Base-by-base conservation (phyloP, 768 basidiomycete species). In the Lactarius hengduanensis region DNA sequence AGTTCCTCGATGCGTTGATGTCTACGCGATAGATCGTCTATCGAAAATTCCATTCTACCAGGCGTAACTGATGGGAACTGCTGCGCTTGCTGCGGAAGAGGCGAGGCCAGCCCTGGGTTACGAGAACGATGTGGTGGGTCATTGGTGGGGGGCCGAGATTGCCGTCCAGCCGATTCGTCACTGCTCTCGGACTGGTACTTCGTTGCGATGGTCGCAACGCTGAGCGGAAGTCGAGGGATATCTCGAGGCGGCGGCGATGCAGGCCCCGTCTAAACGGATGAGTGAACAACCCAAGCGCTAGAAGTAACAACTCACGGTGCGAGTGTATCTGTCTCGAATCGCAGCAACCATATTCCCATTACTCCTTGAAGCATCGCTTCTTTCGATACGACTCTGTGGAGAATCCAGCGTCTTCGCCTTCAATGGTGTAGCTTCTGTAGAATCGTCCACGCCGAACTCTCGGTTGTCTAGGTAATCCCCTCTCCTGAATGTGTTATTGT, bases 281-380 rank as follows among this genome's bases (percentile, higher is more conserved):
- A 40, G 58, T 28, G 53, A 26, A 26, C 40, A n/a, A 16, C 28
- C 15, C 13, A 28, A 20, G 10, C 36, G n/a, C 18, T 0, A 15
- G 54, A 53, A 40, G 43, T 18, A 66, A 50, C 43, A 15, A 78
- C 86, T 54, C 70, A 90, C 90, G 63, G 75, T 78, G 50, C 77
- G 80, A 26, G 84, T 80, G 69, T 89, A 91, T 59, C 83, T 83
- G 72, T 82, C 83, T 53, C 87, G 82, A 80, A 93, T 85, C 2
- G 84, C 84, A 53, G 90, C 87, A 55, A 92, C 90, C 30, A 88
- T 76, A 70, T 83, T 86, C 15, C 82, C 83, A 57, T 72, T 81
- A 68, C 84, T 87, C 47, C 75, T 80, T 7, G 80, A 81, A 2
- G 85, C 83, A 55, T 87, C 85, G 26, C 75, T 79, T 66, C 83